Evolutionary conservation across 2,329 filamentous ascomycete genomes (phyloP), one percentile per base, ranked within the genome.

Genomic region (Pseudogymnoascus sp.): DNA sequence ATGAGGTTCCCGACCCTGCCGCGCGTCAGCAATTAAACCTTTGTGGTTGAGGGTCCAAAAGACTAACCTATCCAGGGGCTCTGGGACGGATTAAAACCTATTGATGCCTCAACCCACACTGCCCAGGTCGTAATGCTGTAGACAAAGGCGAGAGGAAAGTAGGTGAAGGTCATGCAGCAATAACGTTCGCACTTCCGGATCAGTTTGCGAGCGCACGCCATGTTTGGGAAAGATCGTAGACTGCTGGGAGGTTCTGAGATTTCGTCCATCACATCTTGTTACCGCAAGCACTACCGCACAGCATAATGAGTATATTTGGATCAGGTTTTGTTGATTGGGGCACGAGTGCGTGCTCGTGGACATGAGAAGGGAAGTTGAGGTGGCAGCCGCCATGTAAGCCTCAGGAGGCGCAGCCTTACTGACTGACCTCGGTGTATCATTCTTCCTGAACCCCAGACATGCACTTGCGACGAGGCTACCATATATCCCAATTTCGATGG

Each of bases 111-210:
- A 7, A 96, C 92, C 82, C 89, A 97, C n/a, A 89, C 84, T 2
- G 91, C 93, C 95, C 95, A 99, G 10, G 89, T 89, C n/a, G 91
- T 93, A 68, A 97, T 76, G 63, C 89, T 84, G 72, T 96, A 97
- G 64, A 98, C 90, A 73, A 98, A 96, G 28, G 80, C 79, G 16
- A 98, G 81, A n/a, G 93, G 93, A 69, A 96, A 90, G 75, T 92
- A 96, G 26, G 86, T 90, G 61, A 89, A 82, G 65, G 86, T 84
- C 46, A 82, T 79, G 78, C 93, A 98, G 81, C 92, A 97, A 72
- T 85, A 88, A 60, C 92, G 89, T 81, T 97, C 93, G 70, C 90
- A 81, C 74, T 82, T 85, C 67, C 89, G 59, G 35, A 60, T 38
- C 22, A 38, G 19, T 41, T 60, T 60, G 59, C 59, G 59, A 40